Base-by-base conservation (phyloP, 2,329 filamentous ascomycete species). In the Aureobasidium sp. region DNA sequence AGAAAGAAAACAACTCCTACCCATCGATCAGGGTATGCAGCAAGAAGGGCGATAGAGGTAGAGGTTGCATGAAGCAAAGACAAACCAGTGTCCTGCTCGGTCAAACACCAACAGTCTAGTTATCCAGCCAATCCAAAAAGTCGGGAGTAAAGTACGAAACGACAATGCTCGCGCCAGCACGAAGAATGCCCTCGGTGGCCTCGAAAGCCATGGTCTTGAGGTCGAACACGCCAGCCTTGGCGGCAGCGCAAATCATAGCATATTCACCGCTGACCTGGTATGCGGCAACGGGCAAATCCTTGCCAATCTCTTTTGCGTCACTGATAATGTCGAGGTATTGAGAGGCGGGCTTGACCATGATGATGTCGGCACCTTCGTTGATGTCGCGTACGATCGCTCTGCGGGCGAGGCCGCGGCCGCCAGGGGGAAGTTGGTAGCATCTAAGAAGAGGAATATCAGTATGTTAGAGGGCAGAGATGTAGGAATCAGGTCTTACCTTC, bases 221-320 rank as follows among this genome's bases (percentile, higher is more conserved):
- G 73, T 97, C 93, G 71, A 97, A 99, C 3, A 99, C 94, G 5
- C 94, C 94, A 1, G 94, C 93, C 74, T 96, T 96, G 53, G 94
- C 94, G 22, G 84, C 94, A 0, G 94, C 94, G 71, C 97, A 91
- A 58, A 99, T 94, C 94, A 97, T 97, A 66, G 94, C 92, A 72
- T 88, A 99, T 78, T 99, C 94, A 68, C 94, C 94, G 70, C 89
- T 94, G 63, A 99, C 94, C 74, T 99, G 94, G 75, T 99, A 99
- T 24, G 94, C 93, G 1, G 94, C 93, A 39, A 99, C 83, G 2
- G 94, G 94, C 74, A 97, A 82, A 74, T 97, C 91, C 72, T 87
- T 88, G 63, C 90, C 93, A 60, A 97, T 83, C 60, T 97, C 91
- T 79, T 96, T 97, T 59, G 94, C 94, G 72, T 99, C 94, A 67